Percentiles rank a stretch among this genome's conserved stretches.
These are phyloP conservation scores for Cystobasidium slooffiae DNA, from an alignment of 1,284 basidiomycete genomes.

Conservation along the genomic window DNA sequence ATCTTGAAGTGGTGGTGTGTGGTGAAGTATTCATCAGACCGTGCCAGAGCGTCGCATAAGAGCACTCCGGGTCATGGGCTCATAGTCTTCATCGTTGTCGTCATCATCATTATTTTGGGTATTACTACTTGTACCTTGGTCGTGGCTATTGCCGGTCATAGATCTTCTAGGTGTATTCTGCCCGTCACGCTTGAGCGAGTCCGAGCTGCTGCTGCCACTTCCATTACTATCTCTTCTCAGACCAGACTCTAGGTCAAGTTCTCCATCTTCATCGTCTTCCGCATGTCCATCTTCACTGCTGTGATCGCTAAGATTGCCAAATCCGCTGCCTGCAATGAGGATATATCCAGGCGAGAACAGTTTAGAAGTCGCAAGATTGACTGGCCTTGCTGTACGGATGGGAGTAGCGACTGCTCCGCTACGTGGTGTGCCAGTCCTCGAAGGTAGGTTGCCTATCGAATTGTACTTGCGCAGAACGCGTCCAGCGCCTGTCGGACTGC, in stretches of 20 bases:
- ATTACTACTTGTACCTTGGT: too few species aligned
- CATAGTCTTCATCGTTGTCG: conserved; percentile 1
- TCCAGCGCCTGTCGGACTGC: background rate
- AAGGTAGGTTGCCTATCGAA: conserved; percentile 28
- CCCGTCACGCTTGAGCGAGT: background rate
- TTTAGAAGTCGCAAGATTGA: conserved; percentile 27
- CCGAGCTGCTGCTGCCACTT: background rate
- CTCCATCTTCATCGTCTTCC: background rate
- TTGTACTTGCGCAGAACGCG: conserved; percentile 31
- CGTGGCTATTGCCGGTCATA: too few species aligned
- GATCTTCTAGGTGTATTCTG: background rate
- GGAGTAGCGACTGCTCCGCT: conserved; percentile 13
- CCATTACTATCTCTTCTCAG: background rate
- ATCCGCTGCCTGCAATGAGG: conserved; percentile 34
- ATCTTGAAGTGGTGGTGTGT: background rate
- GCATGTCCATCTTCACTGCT: background rate
- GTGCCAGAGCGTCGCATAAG: conserved; percentile 26
- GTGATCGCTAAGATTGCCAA: conserved; percentile 4
- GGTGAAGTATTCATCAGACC: background rate
- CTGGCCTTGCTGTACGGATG: background rate
- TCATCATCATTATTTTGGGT: too few species aligned
- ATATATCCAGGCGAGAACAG: conserved; percentile 38
- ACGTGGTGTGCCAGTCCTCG: background rate
- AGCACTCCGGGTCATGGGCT: conserved; percentile 25
- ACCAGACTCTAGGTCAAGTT: conserved; percentile 12